Base-by-base conservation (phyloP, 768 basidiomycete species). In the Baorangia bicolor region DNA sequence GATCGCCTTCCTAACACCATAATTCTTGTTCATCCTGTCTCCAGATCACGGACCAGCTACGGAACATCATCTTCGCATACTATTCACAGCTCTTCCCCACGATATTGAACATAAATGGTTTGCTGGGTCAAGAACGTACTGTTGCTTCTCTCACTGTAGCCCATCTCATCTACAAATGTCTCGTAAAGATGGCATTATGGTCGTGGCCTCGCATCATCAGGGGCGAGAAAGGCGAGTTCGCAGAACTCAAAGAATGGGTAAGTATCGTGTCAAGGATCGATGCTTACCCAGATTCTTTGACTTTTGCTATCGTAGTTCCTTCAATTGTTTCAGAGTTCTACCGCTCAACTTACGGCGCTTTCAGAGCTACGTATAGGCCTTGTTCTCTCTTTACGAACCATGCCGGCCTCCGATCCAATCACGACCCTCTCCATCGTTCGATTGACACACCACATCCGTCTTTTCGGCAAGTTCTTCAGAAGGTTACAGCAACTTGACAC, bases 391-490 rank as follows among this genome's bases (percentile, higher is more conserved):
- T 57, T 83, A 12, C 74, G 73, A 46, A 64, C 74, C 20, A 70
- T 69, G 41, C 66, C 72, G 27, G 46, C 66, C 12, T 58, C 67
- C 10, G 66, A 73, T 30, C 74, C 77, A 59, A 68, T 76, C 21
- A 72, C 75, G 11, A 63, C 76, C 7, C 77, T 73, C 38, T 78
- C 82, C 4, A 68, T 90, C 28, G 78, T 84, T 39, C 68, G 80
- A 34, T 71, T 93, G 28, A 87, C 87, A 9, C 82, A 82, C 45
- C 90, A 92, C 62, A 75, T 90, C 28, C 81, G 81, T 40, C 67
- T 81, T 31, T 86, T 91, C 62, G 92, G 91, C 14, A 93, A 92
- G 69, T 85, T 88, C 64, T 93, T 92, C 75, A 78, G 89, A 43
- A 79, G 87, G 31, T 64, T 92, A 60, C 87, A 92, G 58, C 84